These are phyloP conservation scores for Gelatoporia subvermispora DNA, from an alignment of 768 basidiomycete genomes.

Conservation along the genomic window DNA sequence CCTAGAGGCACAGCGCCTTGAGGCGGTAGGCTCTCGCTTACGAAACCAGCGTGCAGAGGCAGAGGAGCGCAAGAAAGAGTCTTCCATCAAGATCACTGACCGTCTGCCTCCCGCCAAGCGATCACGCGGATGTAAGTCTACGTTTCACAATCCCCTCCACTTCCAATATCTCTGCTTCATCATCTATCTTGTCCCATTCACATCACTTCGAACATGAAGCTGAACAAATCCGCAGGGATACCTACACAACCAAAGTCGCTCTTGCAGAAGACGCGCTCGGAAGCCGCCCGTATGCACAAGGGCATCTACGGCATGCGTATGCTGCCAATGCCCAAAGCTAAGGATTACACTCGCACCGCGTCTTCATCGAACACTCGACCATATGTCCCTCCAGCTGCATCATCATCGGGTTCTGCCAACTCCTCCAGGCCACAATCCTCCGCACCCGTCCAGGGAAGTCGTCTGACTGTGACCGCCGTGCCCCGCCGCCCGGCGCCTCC, in stretches of 20 bases:
- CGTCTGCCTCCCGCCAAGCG: slow-evolving; percentile 65
- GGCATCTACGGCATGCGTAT: slow-evolving; percentile 51
- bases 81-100: slow-evolving; percentile 73
- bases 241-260: slow-evolving; percentile 55
- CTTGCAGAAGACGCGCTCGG: slow-evolving; percentile 71
- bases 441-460: slow-evolving; percentile 22
- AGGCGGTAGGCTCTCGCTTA: slow-evolving; percentile 57
- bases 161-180: neutral
- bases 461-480: slow-evolving; percentile 51
- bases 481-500: slow-evolving; percentile 28
- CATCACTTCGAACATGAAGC: neutral
- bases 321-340: slow-evolving; percentile 37
- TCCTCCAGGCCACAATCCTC: slow-evolving; percentile 12
- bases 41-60: slow-evolving; percentile 64
- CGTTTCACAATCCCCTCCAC: neutral
- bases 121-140: slow-evolving; percentile 47
- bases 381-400: no score
- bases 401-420: slow-evolving; percentile 20
- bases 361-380: slow-evolving; percentile 19
- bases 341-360: slow-evolving; percentile 26
- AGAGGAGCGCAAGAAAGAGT: slow-evolving; percentile 71
- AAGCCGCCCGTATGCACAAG: slow-evolving; percentile 64
- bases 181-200: neutral
- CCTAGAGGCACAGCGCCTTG: slow-evolving; percentile 58
- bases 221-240: slow-evolving; percentile 17